Percentiles rank a stretch among this genome's conserved stretches.
These are phyloP conservation scores for Beta macrorhiza DNA, from an alignment of 179 eudicot species.

Conservation along the genomic window DNA sequence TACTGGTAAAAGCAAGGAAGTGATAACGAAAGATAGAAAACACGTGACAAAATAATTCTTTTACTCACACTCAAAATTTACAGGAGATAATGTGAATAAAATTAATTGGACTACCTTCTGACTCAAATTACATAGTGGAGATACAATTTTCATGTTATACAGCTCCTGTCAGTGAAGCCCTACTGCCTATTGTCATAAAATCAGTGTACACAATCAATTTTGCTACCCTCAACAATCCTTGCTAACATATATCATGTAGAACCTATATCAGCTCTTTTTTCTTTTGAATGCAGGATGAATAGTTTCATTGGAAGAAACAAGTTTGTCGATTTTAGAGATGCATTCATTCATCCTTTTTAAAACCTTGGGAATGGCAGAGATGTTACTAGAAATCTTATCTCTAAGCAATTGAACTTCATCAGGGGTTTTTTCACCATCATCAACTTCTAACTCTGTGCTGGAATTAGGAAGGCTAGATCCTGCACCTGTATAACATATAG, in stretches of 20 bases:
- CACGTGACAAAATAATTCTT: neutral
- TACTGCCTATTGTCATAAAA: conserved; percentile 27
- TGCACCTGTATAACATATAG: conserved; percentile 24
- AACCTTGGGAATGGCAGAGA: conserved; percentile 44
- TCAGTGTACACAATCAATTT: conserved; percentile 30
- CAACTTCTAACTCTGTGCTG: conserved; percentile 21
- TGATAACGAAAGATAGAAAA: neutral
- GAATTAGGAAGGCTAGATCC: conserved; percentile 21
- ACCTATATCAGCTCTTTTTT: conserved; percentile 39
- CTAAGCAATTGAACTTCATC: conserved; percentile 50
- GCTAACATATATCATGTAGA: conserved; percentile 7
- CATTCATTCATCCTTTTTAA: conserved; percentile 62
- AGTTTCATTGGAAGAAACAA: conserved; percentile 41
- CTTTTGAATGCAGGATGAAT: conserved; percentile 58
- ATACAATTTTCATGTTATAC: conserved; percentile 27
- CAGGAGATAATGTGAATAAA: conserved; percentile 11
- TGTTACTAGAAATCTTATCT: conserved; percentile 63
- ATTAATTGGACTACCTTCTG: conserved; percentile 27
- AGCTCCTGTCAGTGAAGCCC: conserved; percentile 25
- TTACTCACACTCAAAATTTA: conserved; percentile 16
- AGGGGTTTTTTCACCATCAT: conserved; percentile 30
- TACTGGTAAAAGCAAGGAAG: conserved; percentile 8
- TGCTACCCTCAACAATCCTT: conserved; percentile 21
- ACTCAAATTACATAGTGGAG: conserved; percentile 31
- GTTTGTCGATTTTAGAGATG: conserved; percentile 55